Percentiles rank a stretch among this genome's conserved stretches.
phyloP scores from a whole-genome alignment of 2,329 filamentous ascomycete species.

The Colletotrichum echinochloae region DNA sequence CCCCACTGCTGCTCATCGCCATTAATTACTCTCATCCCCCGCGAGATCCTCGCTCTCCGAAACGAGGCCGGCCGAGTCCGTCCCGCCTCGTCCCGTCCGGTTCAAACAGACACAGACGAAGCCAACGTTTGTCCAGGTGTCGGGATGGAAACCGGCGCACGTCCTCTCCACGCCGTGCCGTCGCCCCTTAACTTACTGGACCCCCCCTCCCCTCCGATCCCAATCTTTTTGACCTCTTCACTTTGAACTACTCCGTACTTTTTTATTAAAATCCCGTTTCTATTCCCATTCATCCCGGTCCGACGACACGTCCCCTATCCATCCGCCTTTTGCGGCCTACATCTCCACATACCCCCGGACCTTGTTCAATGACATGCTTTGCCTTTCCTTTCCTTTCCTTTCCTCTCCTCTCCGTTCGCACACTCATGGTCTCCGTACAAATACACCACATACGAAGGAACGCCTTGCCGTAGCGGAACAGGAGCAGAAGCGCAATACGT shows the following conservation, averaged over 20 bases:
- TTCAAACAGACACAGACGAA: conserved; percentile 23
- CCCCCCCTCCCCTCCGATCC: conserved; percentile 27
- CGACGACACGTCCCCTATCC: background rate
- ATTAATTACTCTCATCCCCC: conserved; percentile 1
- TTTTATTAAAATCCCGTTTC: conserved; percentile 11
- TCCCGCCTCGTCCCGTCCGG: conserved; percentile 18
- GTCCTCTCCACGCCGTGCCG: conserved; percentile 30
- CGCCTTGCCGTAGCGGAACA: background rate
- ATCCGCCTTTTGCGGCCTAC: background rate
- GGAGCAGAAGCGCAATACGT: background rate
- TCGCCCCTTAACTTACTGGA: background rate
- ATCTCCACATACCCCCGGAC: background rate
- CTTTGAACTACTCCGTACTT: conserved; percentile 19
- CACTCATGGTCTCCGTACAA: background rate
- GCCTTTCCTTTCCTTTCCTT: background rate
- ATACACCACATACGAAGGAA: background rate
- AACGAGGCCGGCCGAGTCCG: background rate
- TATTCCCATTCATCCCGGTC: conserved; percentile 37
- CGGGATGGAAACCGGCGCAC: conserved; percentile 33
- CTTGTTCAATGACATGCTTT: background rate
- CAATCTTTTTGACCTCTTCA: conserved; percentile 20
- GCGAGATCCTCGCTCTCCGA: background rate
- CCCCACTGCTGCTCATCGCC: conserved; percentile 25
- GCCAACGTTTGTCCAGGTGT: background rate
- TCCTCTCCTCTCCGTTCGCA: background rate